Base-by-base conservation (phyloP, 2,329 filamentous ascomycete genomes). In the Epichloe glyceriae region DNA sequence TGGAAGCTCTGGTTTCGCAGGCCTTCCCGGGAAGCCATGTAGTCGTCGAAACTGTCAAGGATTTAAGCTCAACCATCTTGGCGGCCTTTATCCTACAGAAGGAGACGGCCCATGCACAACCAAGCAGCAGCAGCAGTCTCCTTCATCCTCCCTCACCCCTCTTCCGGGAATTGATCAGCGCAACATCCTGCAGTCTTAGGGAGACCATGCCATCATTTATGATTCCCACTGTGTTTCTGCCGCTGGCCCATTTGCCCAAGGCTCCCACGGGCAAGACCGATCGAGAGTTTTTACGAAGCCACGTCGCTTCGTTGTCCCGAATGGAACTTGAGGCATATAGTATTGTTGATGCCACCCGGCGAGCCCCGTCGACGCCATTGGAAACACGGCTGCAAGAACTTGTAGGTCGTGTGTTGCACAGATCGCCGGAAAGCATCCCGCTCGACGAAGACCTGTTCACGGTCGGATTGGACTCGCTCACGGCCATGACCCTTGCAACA, bases 1-100 rank as follows among this genome's bases (percentile, higher is more conserved):
- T 57, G 3, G 55, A 57, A 19, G 11, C n/a, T 19, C 46, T 39
- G 19, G 37, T 40, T 7, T 19, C 46, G 12, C 30, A 22, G n/a
- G 44, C 35, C 33, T 46, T 46, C 33, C 44, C 44, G 3, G 44
- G 17, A 20, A 35, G 15, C 17, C 44, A 46, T n/a, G 44, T 46
- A 12, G 3, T 35, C 14, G 30, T 46, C n/a, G 8, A 35, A 4
- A n/a, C 15, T 7, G 44, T 35, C 8, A 20, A 19, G 19, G 19
- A 7, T 14, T 10, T 7, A 22, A 17, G 11, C 14, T 19, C 17
- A 19, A 17, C 44, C 10, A 15, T 37, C 33, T 17, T 46, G 33
- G 44, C 14, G 19, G 33, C 44, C 8, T n/a, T 46, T 37, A 19
- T 46, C 44, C 19, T 46, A 17, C 30, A 37, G 10, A 22, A 10